Base-by-base conservation (phyloP, 1,284 basidiomycete genomes). In the Puccinia coronata region DNA sequence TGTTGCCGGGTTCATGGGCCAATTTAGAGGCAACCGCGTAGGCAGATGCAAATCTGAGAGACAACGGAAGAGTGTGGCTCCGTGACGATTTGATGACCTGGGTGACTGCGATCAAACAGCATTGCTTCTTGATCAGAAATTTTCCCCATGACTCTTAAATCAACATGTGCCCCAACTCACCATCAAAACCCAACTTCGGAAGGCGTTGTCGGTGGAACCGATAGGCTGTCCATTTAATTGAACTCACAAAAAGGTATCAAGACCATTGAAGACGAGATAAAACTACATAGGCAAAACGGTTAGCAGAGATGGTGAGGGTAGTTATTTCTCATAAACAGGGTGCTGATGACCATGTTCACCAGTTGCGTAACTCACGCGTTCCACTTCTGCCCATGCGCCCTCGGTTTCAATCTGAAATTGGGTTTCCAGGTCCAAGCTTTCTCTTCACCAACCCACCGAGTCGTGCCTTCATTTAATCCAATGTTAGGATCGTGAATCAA, bases 401-500 rank as follows among this genome's bases (percentile, higher is more conserved):
- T 43, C n/a, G 25, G 43, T 28, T 51, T 31, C 34, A 14, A 72
- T 16, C 5, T 72, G 41, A 5, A 80, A 59, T n/a, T 72, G 49
- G 1, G 69, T 73, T 31, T 72, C 78, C 78, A 80, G 8, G 70
- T 71, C 78, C 78, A 80, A 2, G 69, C 70, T 55, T 73, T 43
- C 55, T 80, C 78, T 41, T 80, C 78, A 28, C 78, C 78, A 18
- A 80, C 78, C 78, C 78, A 80, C 6, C 78, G 55, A 20, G 78
- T 80, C 0, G 78, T 80, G 20, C 78, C 78, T 51, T 82, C 78
- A 36, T 80, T 80, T 34, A 80, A 57, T 18, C 78, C 78, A 34
- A 80, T 80, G 31, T 80, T 81, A 0, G 84, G 82, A 23, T 85
- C 84, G 2, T 80, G 28, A 41, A 85, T 84, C 69, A 84, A 8